A percentile compares a stretch with the other conserved stretches of the same genome.
Evolutionary conservation across 108 stramenopile species (phyloP).

Genomic region (Thalassiosira profunda): DNA sequence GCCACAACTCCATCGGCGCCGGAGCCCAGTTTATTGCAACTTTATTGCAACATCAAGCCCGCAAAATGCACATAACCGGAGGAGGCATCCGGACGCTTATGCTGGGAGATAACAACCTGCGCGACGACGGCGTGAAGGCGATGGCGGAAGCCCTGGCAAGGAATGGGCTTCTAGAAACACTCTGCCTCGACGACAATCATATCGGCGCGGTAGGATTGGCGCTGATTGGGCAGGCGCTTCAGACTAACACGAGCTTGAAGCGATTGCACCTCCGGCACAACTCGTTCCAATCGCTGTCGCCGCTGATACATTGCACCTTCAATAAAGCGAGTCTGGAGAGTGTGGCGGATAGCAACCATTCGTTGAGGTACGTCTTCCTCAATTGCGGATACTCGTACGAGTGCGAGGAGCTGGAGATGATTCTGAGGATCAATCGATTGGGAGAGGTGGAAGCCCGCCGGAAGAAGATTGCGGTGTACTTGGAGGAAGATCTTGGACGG

Average conservation of each 20-base stretch:
- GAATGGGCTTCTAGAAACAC: slow-evolving; percentile 18
- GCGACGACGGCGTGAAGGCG: slow-evolving; percentile 28
- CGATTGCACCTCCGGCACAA: slow-evolving; percentile 36
- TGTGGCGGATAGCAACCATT: slow-evolving; percentile 37
- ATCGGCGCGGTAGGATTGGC: slow-evolving; percentile 19
- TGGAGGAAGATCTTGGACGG: slow-evolving; percentile 18
- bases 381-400: slow-evolving; percentile 41
- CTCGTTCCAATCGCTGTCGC: slow-evolving; percentile 28
- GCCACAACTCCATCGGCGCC: slow-evolving; percentile 29
- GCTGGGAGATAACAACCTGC: slow-evolving; percentile 34
- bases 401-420: slow-evolving; percentile 27
- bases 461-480: slow-evolving; percentile 23
- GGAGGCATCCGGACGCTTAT: slow-evolving; percentile 33
- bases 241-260: slow-evolving; percentile 18
- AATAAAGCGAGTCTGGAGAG: slow-evolving; percentile 25
- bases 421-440: slow-evolving; percentile 29
- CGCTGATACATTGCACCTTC: slow-evolving; percentile 28
- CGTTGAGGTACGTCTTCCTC: slow-evolving; percentile 37
- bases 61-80: too few relatives aligned
- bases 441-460: slow-evolving; percentile 30
- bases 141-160: slow-evolving; percentile 27
- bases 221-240: slow-evolving; percentile 11
- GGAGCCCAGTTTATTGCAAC: slow-evolving; percentile 19
- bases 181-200: slow-evolving; percentile 34
- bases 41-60: not conserved